These are phyloP conservation scores for Funneliformis mosseae DNA, from an alignment of 192 early-diverging fungal species.

Conservation along the genomic window DNA sequence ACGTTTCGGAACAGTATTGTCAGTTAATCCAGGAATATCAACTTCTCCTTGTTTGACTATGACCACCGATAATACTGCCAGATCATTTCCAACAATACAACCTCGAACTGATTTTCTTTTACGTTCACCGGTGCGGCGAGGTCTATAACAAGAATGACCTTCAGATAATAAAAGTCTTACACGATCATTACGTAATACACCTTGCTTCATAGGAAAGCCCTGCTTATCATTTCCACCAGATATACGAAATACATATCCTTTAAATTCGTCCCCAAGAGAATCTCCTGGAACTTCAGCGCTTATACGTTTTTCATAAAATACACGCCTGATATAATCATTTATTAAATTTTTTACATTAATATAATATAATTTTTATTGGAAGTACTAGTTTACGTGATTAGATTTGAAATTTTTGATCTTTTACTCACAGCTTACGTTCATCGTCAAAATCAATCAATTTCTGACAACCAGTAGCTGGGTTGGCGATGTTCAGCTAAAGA, in stretches of 20 bases:
- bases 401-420: too few relatives aligned
- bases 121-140: constrained; percentile 96
- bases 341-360: neutral
- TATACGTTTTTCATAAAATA: constrained; percentile 99
- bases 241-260: constrained; percentile 99
- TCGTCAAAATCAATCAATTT: constrained; percentile 98
- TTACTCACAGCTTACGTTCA: constrained; percentile 82
- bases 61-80: constrained; percentile 91
- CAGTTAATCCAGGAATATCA: constrained; percentile 94
- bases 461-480: constrained; percentile 97
- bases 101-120: constrained; percentile 99
- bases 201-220: constrained; percentile 99
- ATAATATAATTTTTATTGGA: neutral
- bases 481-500: constrained; percentile 84
- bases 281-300: constrained; percentile 94
- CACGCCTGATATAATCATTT: constrained; percentile 69
- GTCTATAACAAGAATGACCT: constrained; percentile 99
- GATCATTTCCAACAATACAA: constrained; percentile 95
- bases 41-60: constrained; percentile 97
- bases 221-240: constrained; percentile 99
- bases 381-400: neutral
- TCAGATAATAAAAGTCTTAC: constrained; percentile 80
- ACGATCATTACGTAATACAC: constrained; percentile 72
- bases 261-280: constrained; percentile 98
- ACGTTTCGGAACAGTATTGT: constrained; percentile 91